Conservation (phyloP, 2,329 filamentous ascomycete species). For the Penicillium sp. region DNA sequence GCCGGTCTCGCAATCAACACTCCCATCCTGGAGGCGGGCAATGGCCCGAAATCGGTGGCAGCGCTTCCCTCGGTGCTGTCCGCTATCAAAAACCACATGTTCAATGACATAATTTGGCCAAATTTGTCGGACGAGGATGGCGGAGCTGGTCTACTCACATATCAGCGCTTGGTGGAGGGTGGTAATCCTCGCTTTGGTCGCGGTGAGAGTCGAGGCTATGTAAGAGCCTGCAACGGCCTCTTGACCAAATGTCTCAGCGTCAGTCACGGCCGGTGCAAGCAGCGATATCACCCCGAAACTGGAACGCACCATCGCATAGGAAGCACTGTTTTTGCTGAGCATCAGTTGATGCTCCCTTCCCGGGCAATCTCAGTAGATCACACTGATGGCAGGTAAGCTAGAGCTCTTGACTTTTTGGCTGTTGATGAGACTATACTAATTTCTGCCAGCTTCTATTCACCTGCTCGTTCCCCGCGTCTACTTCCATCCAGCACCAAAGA, state of each 20-base stretch:
- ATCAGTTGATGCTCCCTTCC: conserved; percentile 51
- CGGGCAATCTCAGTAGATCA: conserved; percentile 37
- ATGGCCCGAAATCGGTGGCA: conserved; percentile 79
- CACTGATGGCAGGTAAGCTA: conserved; percentile 33
- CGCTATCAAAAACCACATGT: conserved; percentile 90
- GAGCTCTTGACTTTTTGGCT: background rate
- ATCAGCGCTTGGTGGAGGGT: conserved; percentile 83
- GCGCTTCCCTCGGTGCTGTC: conserved; percentile 86
- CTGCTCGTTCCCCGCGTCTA: conserved; percentile 31
- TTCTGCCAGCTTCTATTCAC: conserved; percentile 32
- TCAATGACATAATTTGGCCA: conserved; percentile 98
- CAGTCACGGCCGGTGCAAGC: conserved; percentile 87
- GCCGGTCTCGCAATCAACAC: conserved; percentile 92
- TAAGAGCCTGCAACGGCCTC: conserved; percentile 86
- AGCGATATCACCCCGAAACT: conserved; percentile 56
- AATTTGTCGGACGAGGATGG: conserved; percentile 96
- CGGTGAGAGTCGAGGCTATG: conserved; percentile 77
- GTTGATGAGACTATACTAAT: background rate
- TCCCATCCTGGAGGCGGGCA: conserved; percentile 75
- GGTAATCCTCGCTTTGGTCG: conserved; percentile 82
- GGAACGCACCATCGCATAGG: conserved; percentile 62
- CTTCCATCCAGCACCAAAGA: conserved; percentile 18
- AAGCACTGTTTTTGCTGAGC: conserved; percentile 45
- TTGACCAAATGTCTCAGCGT: conserved; percentile 84
- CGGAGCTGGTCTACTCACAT: conserved; percentile 88